Conservation (phyloP, 2,329 filamentous ascomycete genomes). For the Gnomoniopsis sp. region DNA sequence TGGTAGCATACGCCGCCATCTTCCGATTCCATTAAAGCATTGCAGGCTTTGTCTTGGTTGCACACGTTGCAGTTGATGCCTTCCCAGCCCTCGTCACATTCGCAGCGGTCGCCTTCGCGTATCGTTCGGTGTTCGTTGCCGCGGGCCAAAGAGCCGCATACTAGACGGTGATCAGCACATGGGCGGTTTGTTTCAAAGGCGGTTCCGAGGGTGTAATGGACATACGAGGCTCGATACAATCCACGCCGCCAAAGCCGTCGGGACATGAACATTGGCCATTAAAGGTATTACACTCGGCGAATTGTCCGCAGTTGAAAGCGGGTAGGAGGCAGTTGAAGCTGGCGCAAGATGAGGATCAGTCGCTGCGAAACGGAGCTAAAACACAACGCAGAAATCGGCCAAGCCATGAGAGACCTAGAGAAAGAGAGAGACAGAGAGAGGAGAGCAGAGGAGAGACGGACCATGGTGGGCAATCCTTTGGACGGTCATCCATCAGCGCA, state of each 20-base stretch:
- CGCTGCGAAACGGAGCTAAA: constrained; percentile 7
- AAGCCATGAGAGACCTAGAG: background rate
- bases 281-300: constrained; percentile 79
- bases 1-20: constrained; percentile 89
- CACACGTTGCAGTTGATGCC: constrained; percentile 99
- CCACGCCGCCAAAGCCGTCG: constrained; percentile 87
- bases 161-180: constrained; percentile 30
- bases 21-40: constrained; percentile 79
- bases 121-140: constrained; percentile 71
- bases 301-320: constrained; percentile 88
- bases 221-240: constrained; percentile 79
- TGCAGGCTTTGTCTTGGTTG: constrained; percentile 75
- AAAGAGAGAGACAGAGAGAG: background rate
- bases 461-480: constrained; percentile 77
- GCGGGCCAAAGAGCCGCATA: constrained; percentile 84
- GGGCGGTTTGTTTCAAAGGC: background rate
- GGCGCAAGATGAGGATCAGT: constrained; percentile 20
- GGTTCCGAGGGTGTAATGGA: background rate
- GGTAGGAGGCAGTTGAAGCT: constrained; percentile 98
- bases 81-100: constrained; percentile 90
- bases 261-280: constrained; percentile 94
- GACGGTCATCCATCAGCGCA: constrained; percentile 68
- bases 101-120: constrained; percentile 67
- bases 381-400: background rate
- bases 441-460: constrained; percentile 34